phyloP scores from a whole-genome alignment of 345 rosid species.

The Eucalyptus lansdowneana region DNA sequence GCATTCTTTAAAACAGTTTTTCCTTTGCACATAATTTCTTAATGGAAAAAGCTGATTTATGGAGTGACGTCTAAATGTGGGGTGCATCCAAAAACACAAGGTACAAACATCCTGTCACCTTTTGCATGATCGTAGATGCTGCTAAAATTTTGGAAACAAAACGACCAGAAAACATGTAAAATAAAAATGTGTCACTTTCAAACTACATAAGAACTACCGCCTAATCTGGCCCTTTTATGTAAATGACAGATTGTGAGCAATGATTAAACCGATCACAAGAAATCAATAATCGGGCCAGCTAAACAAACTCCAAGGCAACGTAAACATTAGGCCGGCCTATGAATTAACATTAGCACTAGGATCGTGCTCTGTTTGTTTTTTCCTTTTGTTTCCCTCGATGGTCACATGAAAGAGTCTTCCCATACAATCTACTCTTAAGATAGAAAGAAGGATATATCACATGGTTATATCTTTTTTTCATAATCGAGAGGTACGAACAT shows the following conservation, averaged over 20 bases:
- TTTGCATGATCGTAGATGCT: background rate
- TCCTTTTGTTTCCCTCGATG: background rate
- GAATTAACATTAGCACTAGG: background rate
- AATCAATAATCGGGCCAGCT: background rate
- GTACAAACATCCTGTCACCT: background rate
- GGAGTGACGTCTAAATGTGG: background rate
- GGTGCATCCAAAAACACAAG: background rate
- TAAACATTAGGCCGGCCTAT: background rate
- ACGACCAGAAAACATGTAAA: background rate
- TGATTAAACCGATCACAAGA: background rate
- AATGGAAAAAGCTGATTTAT: background rate
- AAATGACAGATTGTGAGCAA: background rate
- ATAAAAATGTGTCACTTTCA: background rate
- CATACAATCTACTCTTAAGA: background rate
- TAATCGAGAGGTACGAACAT: background rate
- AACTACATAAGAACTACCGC: background rate
- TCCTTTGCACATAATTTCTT: background rate
- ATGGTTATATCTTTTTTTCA: background rate
- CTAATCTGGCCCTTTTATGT: background rate
- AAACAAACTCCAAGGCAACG: background rate
- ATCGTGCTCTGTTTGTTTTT: background rate
- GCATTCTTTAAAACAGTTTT: background rate
- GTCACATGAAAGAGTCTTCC: background rate
- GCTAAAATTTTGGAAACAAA: background rate
- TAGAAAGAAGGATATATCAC: background rate